Base-by-base conservation (phyloP, 129 eudicot species). In the Apium graveolens region DNA sequence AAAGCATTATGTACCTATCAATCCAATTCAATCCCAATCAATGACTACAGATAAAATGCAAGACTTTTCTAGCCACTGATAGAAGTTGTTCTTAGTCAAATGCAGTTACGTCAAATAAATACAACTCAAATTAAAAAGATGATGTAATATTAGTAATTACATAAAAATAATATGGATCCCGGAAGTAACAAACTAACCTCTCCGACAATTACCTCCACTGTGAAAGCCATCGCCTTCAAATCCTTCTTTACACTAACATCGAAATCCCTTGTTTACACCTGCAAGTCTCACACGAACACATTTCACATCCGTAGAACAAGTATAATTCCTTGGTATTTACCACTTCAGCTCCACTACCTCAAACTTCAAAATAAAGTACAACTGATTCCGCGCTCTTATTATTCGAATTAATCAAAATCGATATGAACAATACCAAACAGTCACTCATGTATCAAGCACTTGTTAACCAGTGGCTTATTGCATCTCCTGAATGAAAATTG, bases 181-280 rank as follows among this genome's bases (percentile, higher is more conserved):
- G 77, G 39, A 17, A 26, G 16, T 11, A 31, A 20, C 7, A 17
- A 69, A 70, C 77, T 75, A 42, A 94, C 98, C 96, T 85, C 76
- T 84, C 76, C 76, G 88, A 88, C 98, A 94, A 43, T 92, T 89
- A 26, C 49, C 49, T 18, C 97, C 92, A 42, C 29, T 75, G 51
- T 18, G 29, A 78, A 91, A 94, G 16, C 98, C 98, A 78, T 94
- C 98, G 18, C 98, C 98, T 72, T 76, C n/a, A 42, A 79, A 89
- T 9, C 98, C 98, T 0, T 72, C 78, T 1, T 43, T 78, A 69
- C 98, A 94, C 68, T 74, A 74, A 85, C 98, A 94, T 29, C 96
- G 88, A 68, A 55, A 89, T 39, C 96, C 87, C 34, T 12, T 32
- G 34, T 39, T 38, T 20, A 27, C 81, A 17, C 38, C 7, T n/a